phyloP scores from a whole-genome alignment of 2,329 filamentous ascomycete genomes.

The Trichoderma gracile region DNA sequence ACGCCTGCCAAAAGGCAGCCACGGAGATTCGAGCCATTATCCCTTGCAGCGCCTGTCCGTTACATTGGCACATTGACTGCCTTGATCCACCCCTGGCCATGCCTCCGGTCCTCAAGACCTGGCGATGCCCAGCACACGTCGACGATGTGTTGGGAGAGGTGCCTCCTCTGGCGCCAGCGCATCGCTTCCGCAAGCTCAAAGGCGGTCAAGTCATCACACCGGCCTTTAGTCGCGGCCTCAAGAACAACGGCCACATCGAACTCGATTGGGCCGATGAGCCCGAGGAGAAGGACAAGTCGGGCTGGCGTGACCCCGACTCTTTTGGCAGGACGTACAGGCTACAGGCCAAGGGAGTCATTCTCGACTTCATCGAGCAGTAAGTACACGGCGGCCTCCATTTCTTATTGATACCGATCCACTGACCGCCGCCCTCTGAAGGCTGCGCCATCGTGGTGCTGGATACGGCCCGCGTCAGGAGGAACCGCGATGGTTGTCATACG shows the following conservation, averaged over 20 bases:
- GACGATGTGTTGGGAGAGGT: constrained; percentile 69
- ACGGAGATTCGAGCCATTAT: constrained; percentile 69
- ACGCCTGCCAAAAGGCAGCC: constrained; percentile 68
- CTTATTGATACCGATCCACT: neutral
- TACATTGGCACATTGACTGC: constrained; percentile 92
- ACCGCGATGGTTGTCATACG: constrained; percentile 36
- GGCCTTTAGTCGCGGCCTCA: constrained; percentile 61
- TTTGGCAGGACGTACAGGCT: constrained; percentile 68
- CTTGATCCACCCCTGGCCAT: constrained; percentile 79
- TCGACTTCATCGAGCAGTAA: constrained; percentile 70
- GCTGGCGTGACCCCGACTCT: constrained; percentile 59
- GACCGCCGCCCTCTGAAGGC: constrained; percentile 32
- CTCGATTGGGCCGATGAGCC: constrained; percentile 62
- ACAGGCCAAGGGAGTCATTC: constrained; percentile 63
- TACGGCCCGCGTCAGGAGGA: constrained; percentile 39
- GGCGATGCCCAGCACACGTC: constrained; percentile 86
- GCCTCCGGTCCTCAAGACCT: constrained; percentile 74
- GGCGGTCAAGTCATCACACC: constrained; percentile 54
- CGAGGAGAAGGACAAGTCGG: constrained; percentile 55
- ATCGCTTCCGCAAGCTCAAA: constrained; percentile 63
- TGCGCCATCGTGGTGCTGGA: constrained; percentile 44
- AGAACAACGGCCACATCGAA: constrained; percentile 72
- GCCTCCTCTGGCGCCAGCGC: constrained; percentile 60
- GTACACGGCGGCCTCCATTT: constrained; percentile 32
- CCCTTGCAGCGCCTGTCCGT: constrained; percentile 78